Percentiles rank a stretch among this genome's conserved stretches.
These are phyloP conservation scores for Akanthomyces muscarius DNA, from an alignment of 2,329 filamentous ascomycete species.

Conservation along the genomic window DNA sequence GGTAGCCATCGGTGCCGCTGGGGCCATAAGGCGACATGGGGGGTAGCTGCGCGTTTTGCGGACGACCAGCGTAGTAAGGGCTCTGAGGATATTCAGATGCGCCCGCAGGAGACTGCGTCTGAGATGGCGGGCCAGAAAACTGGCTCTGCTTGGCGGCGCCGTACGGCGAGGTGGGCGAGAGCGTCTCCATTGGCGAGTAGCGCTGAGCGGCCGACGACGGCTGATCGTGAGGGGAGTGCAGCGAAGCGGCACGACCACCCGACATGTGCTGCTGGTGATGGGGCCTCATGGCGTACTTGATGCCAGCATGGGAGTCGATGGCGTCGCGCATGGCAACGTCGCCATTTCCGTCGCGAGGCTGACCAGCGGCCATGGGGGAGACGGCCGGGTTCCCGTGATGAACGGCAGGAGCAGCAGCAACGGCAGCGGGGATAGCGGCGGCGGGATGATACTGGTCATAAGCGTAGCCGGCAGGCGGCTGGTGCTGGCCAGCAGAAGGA, in stretches of 20 bases:
- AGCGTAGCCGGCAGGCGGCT: conserved; percentile 55
- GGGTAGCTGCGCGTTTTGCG: conserved; percentile 62
- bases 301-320: conserved; percentile 74
- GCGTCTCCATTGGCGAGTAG: conserved; percentile 92
- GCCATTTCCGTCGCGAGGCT: conserved; percentile 66
- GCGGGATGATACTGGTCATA: conserved; percentile 62
- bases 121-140: conserved; percentile 48
- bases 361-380: conserved; percentile 46
- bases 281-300: conserved; percentile 80
- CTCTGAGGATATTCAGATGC: conserved; percentile 57
- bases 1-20: conserved; percentile 66
- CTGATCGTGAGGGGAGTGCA: conserved; percentile 67
- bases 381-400: conserved; percentile 43
- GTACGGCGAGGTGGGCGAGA: conserved; percentile 79
- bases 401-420: conserved; percentile 32
- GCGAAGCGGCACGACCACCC: conserved; percentile 37
- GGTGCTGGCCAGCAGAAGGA: conserved; percentile 20
- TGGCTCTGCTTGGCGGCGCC: conserved; percentile 58
- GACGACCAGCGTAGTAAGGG: conserved; percentile 53
- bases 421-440: conserved; percentile 29
- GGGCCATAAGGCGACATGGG: conserved; percentile 64
- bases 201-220: conserved; percentile 80
- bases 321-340: conserved; percentile 85
- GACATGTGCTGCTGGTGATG: conserved; percentile 71
- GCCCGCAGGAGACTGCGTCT: conserved; percentile 74